phyloP scores from a whole-genome alignment of 2,329 filamentous ascomycete species.

The Epicoccum sorghinum region DNA sequence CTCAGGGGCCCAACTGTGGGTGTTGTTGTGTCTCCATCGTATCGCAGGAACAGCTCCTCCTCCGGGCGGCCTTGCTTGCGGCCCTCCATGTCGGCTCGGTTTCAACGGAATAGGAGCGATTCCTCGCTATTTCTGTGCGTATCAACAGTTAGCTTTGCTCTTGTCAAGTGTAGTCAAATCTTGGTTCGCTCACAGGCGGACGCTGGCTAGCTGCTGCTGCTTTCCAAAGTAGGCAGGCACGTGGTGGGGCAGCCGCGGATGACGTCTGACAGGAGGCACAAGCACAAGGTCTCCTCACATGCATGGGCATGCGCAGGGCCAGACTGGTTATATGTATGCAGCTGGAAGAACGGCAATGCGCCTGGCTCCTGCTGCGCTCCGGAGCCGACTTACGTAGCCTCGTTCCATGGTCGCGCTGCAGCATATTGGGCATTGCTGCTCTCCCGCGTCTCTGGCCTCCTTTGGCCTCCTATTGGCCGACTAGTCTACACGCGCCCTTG shows the following conservation, averaged over 20 bases:
- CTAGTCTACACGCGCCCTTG: conserved; percentile 33
- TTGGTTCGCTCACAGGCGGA: conserved; percentile 8
- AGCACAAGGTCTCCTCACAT: conserved; percentile 5
- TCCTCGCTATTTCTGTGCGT: not conserved
- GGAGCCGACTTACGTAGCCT: conserved; percentile 31
- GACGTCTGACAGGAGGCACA: conserved; percentile 17
- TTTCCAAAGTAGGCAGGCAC: conserved; percentile 4
- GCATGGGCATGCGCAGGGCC: conserved; percentile 7
- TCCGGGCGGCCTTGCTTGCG: conserved; percentile 70
- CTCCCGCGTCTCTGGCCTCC: conserved; percentile 16
- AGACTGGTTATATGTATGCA: conserved; percentile 14
- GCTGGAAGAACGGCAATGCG: conserved; percentile 14
- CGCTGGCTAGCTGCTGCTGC: conserved; percentile 13
- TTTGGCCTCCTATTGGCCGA: conserved; percentile 30
- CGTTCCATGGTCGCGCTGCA: conserved; percentile 19
- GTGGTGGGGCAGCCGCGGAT: conserved; percentile 18
- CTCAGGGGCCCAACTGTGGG: conserved; percentile 83
- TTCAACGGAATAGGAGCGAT: conserved; percentile 1
- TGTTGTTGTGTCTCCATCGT: conserved; percentile 61
- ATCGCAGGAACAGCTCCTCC: conserved; percentile 79
- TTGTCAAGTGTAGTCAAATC: conserved; percentile 1
- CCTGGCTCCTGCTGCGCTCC: conserved; percentile 15
- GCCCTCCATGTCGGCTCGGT: conserved; percentile 49
- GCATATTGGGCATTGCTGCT: conserved; percentile 19
- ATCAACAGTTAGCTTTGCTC: not conserved